Conservation (phyloP, 805 yeast genomes). For the Candida vaughaniae region DNA sequence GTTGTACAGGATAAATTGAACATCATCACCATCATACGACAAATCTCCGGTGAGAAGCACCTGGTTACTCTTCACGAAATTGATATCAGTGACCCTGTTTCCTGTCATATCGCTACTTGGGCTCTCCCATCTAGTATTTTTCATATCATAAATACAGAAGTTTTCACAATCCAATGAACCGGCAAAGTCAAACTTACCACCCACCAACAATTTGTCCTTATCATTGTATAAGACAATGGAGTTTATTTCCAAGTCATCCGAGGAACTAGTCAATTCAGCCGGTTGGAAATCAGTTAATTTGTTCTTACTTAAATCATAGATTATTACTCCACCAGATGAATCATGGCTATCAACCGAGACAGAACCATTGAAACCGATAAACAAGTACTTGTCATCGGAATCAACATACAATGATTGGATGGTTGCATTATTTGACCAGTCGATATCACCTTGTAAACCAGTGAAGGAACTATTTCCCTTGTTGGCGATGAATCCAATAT, state of each 20-base stretch:
- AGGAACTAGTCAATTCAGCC: slow-evolving; percentile 39
- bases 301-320: slow-evolving; percentile 48
- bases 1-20: slow-evolving; percentile 55
- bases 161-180: slow-evolving; percentile 57
- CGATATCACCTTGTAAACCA: slow-evolving; percentile 21
- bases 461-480: slow-evolving; percentile 16
- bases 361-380: slow-evolving; percentile 47
- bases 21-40: slow-evolving; percentile 28
- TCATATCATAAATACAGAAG: slow-evolving; percentile 64
- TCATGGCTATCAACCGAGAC: slow-evolving; percentile 19
- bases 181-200: slow-evolving; percentile 66
- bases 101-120: slow-evolving; percentile 32
- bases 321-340: slow-evolving; percentile 44
- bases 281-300: slow-evolving; percentile 50
- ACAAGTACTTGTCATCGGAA: slow-evolving; percentile 30
- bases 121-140: slow-evolving; percentile 52
- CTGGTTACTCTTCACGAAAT: slow-evolving; percentile 38
- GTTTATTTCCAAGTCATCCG: slow-evolving; percentile 35
- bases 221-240: slow-evolving; percentile 34
- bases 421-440: slow-evolving; percentile 24
- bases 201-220: slow-evolving; percentile 53
- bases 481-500: slow-evolving; percentile 31
- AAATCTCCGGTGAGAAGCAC: slow-evolving; percentile 56
- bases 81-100: slow-evolving; percentile 57
- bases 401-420: slow-evolving; percentile 38